Percentiles rank a stretch among this genome's conserved stretches.
Evolutionary conservation across 768 basidiomycete genomes (phyloP).

Genomic region (Russula sp.): DNA sequence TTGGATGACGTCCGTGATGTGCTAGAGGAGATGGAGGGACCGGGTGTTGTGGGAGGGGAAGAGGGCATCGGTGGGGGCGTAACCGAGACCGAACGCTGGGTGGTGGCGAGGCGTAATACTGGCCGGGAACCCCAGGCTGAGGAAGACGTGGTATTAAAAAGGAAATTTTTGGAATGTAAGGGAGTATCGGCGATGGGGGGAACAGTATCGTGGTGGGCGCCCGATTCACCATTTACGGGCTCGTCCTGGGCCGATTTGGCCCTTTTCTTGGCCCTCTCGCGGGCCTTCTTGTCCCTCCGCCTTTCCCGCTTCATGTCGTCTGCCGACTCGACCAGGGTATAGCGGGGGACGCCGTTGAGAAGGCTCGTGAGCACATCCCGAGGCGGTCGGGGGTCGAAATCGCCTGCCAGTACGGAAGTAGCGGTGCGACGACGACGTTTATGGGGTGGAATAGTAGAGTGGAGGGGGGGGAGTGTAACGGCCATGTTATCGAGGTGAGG

Average conservation of each 20-base stretch:
- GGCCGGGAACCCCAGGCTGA: conserved; percentile 67
- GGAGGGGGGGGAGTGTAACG: conserved; percentile 30
- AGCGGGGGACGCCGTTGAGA: conserved; percentile 65
- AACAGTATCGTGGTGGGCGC: conserved; percentile 21
- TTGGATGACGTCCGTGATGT: conserved; percentile 77
- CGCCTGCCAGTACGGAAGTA: conserved; percentile 67
- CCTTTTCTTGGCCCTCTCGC: conserved; percentile 44
- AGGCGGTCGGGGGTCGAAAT: conserved; percentile 57
- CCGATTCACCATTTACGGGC: conserved; percentile 23
- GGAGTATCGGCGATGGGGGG: conserved; percentile 19
- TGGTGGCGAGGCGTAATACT: conserved; percentile 61
- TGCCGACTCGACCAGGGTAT: conserved; percentile 54
- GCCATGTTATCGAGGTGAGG: conserved; percentile 13
- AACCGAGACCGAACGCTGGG: conserved; percentile 64
- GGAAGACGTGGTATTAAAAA: conserved; percentile 29
- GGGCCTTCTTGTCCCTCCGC: conserved; percentile 47
- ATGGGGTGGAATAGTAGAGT: conserved; percentile 21
- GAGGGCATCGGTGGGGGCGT: conserved; percentile 61
- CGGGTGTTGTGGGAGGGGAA: conserved; percentile 67
- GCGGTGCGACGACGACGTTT: conserved; percentile 51
- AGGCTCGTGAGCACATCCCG: conserved; percentile 76
- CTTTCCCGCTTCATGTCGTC: conserved; percentile 48
- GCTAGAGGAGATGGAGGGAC: conserved; percentile 63
- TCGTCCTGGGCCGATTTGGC: conserved; percentile 29
- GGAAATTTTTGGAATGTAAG: conserved; percentile 17